phyloP scores from a whole-genome alignment of 257 asterid genomes.

The Penstemon newberryi region DNA sequence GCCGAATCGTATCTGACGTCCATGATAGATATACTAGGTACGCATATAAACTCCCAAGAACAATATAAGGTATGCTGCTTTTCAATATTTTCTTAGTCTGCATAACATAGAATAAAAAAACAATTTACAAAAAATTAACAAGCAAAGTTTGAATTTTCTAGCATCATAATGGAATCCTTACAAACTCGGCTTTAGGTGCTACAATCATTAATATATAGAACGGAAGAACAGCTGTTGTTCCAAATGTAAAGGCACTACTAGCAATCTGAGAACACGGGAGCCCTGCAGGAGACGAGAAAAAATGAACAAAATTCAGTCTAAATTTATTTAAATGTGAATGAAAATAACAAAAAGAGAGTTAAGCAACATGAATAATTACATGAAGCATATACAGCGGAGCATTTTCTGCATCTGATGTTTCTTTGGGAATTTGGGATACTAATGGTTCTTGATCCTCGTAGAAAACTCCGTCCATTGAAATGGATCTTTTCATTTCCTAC shows the following conservation, averaged over 20 bases:
- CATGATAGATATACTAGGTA: slow-evolving; percentile 73
- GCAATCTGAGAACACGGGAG: slow-evolving; percentile 65
- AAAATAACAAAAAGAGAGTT: slow-evolving; percentile 5
- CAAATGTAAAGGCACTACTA: slow-evolving; percentile 62
- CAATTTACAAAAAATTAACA: background rate
- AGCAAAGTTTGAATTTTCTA: background rate
- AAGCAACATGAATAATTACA: slow-evolving; percentile 46
- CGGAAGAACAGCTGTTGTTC: slow-evolving; percentile 86
- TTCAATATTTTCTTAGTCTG: slow-evolving; percentile 69
- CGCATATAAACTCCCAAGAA: slow-evolving; percentile 67
- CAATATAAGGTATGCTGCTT: slow-evolving; percentile 62
- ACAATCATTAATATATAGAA: slow-evolving; percentile 77
- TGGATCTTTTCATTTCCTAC: slow-evolving; percentile 31
- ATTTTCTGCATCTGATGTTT: slow-evolving; percentile 35
- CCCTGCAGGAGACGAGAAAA: slow-evolving; percentile 49
- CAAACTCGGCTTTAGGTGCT: slow-evolving; percentile 77
- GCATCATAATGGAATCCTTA: slow-evolving; percentile 18
- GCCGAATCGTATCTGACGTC: slow-evolving; percentile 73
- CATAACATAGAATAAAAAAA: slow-evolving; percentile 18
- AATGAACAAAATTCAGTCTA: background rate
- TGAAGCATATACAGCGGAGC: slow-evolving; percentile 47
- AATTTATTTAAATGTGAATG: background rate
- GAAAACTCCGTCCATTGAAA: slow-evolving; percentile 36
- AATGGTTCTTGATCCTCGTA: slow-evolving; percentile 41
- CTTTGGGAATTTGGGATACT: slow-evolving; percentile 33